A percentile compares a stretch with the other conserved stretches of the same genome.
These are phyloP conservation scores for Afroboletus lepidellus DNA, from an alignment of 1,284 basidiomycete genomes.

Conservation along the genomic window DNA sequence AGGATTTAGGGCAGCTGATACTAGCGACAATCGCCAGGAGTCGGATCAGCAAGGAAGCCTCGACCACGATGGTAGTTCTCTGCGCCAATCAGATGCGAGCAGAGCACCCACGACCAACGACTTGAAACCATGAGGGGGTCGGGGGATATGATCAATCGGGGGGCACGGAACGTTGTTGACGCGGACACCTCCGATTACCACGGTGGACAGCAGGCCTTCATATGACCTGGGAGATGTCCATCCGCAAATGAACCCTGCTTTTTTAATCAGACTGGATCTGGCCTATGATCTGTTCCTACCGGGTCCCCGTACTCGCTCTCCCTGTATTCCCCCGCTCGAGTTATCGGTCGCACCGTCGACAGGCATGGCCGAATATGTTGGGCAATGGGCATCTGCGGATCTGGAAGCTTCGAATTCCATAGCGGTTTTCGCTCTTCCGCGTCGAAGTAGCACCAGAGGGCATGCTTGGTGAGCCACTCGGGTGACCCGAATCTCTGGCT, in stretches of 20 bases:
- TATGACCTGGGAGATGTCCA: slow-evolving; percentile 23
- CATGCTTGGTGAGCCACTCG: neutral
- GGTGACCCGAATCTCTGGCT: neutral
- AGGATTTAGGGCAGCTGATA: slow-evolving; percentile 25
- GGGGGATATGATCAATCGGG: slow-evolving; percentile 13
- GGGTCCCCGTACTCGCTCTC: slow-evolving; percentile 7
- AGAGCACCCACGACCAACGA: neutral
- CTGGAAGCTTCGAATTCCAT: slow-evolving; percentile 17
- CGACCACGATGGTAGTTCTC: slow-evolving; percentile 9
- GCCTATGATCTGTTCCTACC: slow-evolving; percentile 15
- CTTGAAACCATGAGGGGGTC: neutral
- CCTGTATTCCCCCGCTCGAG: neutral
- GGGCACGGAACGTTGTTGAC: slow-evolving; percentile 15
- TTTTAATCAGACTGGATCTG: slow-evolving; percentile 21
- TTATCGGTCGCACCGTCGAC: neutral
- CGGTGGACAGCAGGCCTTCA: slow-evolving; percentile 20
- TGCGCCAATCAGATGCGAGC: slow-evolving; percentile 20
- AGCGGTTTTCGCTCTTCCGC: slow-evolving; percentile 13
- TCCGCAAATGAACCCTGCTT: slow-evolving; percentile 1
- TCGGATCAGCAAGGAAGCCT: slow-evolving; percentile 28
- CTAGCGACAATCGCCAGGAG: slow-evolving; percentile 30
- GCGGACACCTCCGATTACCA: slow-evolving; percentile 24
- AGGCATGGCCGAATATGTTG: slow-evolving; percentile 5
- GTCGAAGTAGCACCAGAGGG: slow-evolving; percentile 1
- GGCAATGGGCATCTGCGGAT: slow-evolving; percentile 15